Evolutionary conservation across 1,284 basidiomycete species (phyloP), one percentile per base, ranked within the genome.

Genomic region (Leccinum glutinopallens): DNA sequence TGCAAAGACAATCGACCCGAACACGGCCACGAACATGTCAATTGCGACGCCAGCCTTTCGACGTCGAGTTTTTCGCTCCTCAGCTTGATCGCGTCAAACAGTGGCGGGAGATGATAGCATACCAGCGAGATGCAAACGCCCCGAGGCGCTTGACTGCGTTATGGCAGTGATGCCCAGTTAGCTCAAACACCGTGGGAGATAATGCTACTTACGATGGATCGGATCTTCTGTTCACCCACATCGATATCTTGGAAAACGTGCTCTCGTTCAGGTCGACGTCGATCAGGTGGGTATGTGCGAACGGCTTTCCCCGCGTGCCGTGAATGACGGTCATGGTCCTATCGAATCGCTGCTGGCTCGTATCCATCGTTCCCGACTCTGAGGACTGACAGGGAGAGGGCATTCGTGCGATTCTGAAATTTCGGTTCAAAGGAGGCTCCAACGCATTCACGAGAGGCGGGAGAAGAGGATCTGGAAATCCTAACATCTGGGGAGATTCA

Each of bases 51-150:
- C 61, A 69, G 22, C 13, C 41, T 54, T 61, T 62, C 60, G 2
- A 73, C 10, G 33, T 65, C 55, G 8, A 5, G 35, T 59, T 41
- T 35, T 13, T 43, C 62, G 32, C 37, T 51, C 35, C 57, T 57
- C 6, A 41, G 58, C 43, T 63, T 66, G 43, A 64, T 35, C 29
- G 17, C 35, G 29, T 58, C 39, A 46, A 63, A 66, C n/a, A 75
- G 12, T 19, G 68, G 68, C 5, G 63, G 60, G 22, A 77, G 66
- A 58, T 43, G 65, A 63, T 75, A 75, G 19, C 75, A 75, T 2
- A 60, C 74, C 10, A 77, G 53, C 7, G 75, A 76, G 33, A 75
- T 64, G 43, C 76, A 77, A 17, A 71, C 67, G 9, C 70, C 71
- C 3, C 57, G 62, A 17, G 63, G 12, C 15, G 72, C 62, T 54